Evolutionary conservation across 2,329 filamentous ascomycete species (phyloP), one percentile per base, ranked within the genome.

Genomic region (Fusarium chaquense): DNA sequence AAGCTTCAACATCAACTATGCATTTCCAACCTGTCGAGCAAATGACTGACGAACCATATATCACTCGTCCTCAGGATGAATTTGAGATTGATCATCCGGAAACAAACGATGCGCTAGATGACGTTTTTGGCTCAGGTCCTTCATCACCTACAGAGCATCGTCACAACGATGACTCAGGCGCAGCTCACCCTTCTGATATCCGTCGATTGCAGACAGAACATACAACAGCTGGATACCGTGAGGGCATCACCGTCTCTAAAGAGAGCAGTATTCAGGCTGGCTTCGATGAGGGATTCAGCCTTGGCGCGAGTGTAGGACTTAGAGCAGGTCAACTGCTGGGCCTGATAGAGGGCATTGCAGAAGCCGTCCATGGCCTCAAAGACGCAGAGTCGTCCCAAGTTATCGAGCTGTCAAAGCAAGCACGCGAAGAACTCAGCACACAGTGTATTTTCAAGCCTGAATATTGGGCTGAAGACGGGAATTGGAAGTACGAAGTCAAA

Each of bases 221-320:
- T 78, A 87, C 89, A 54, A 98, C 92, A 10, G 90, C 92, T 40
- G 96, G 96, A 22, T 98, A 98, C 81, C 91, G 95, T 62, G 94
- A 98, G 75, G 96, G 95, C 45, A 87, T 98, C 55, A 86, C 91
- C 0, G 83, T 83, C 5, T 92, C 91, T 33, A 98, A 98, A 78
- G 87, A 87, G 28, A 81, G 85, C 49, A 91, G 89, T 74, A 88
- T 98, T 28, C 96, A 99, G 80, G 85, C 85, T 16, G 95, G 95
- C 0, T 98, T 99, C 76, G 96, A 99, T 77, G 93, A 95, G 69
- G 95, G 95, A 0, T 98, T 94, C 78, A 85, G 89, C 16, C 84
- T 98, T 1, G 96, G 96, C 15, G 94, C 93, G 1, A 89, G 91
- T 53, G 82, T 98, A 32, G 96, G 95, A 0, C 78, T 92, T 69